phyloP scores from a whole-genome alignment of 176 grass and related monocot genomes.

The Aegilops bicornis region DNA sequence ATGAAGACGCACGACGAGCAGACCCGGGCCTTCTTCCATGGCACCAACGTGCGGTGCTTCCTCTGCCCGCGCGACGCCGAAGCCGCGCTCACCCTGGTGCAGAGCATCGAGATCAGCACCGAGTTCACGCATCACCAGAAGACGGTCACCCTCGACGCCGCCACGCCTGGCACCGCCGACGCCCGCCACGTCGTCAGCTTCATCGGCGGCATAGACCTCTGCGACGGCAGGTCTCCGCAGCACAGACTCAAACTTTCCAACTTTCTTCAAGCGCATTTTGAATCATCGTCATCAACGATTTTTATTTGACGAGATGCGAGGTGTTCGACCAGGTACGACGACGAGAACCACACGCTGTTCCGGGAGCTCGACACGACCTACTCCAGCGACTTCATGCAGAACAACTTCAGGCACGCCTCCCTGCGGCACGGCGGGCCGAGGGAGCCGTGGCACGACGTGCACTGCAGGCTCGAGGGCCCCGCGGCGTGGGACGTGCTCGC shows the following conservation, averaged over 20 bases:
- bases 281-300: not conserved
- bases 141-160: constrained; percentile 60
- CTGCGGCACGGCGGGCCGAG: constrained; percentile 66
- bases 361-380: constrained; percentile 55
- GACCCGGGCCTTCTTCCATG: constrained; percentile 67
- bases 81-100: constrained; percentile 55
- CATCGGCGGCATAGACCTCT: constrained; percentile 63
- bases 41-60: constrained; percentile 73
- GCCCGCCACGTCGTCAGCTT: constrained; percentile 62
- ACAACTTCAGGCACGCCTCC: constrained; percentile 57
- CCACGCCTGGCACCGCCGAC: constrained; percentile 5
- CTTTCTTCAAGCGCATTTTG: not conserved
- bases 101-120: constrained; percentile 48
- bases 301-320: not conserved
- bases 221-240: constrained; percentile 43
- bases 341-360: constrained; percentile 89
- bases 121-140: constrained; percentile 99
- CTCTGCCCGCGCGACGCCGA: constrained; percentile 69
- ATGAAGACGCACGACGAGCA: constrained; percentile 89
- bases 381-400: constrained; percentile 65
- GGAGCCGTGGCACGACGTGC: constrained; percentile 90
- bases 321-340: constrained; percentile 56
- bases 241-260: not conserved
- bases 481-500: constrained; percentile 83
- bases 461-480: constrained; percentile 66